A percentile compares a stretch with the other conserved stretches of the same genome.
Conservation (phyloP, 805 yeast species). For the Nakazawaea peltata region DNA sequence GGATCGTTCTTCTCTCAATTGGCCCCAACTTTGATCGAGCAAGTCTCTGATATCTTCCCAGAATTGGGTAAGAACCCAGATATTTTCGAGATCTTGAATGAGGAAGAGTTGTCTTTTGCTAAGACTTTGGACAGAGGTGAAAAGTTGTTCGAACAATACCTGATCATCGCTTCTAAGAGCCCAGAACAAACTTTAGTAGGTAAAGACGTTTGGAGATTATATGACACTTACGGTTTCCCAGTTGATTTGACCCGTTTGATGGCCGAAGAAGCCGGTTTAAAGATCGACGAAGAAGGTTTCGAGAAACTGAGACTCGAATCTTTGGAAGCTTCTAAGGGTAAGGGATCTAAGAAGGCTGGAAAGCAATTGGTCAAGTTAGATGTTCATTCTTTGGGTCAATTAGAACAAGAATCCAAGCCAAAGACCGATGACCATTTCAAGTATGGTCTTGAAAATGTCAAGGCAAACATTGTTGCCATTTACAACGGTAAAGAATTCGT, state of each 20-base stretch:
- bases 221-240: conserved; percentile 98
- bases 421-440: conserved; percentile 81
- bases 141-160: conserved; percentile 89
- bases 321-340: conserved; percentile 91
- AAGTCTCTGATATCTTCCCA: conserved; percentile 85
- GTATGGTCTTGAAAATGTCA: conserved; percentile 63
- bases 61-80: conserved; percentile 69
- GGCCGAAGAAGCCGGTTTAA: conserved; percentile 97
- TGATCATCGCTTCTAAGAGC: conserved; percentile 68
- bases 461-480: conserved; percentile 64
- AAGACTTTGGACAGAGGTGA: conserved; percentile 98
- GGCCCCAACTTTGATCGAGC: conserved; percentile 88
- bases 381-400: conserved; percentile 78
- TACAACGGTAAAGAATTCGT: conserved; percentile 61
- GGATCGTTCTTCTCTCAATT: conserved; percentile 89
- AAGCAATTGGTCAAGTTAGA: conserved; percentile 69
- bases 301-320: conserved; percentile 86
- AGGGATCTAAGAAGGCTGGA: conserved; percentile 55
- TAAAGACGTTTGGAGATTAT: conserved; percentile 95
- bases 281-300: conserved; percentile 87
- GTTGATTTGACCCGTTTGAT: conserved; percentile 94
- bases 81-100: conserved; percentile 85
- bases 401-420: conserved; percentile 50
- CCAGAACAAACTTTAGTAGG: conserved; percentile 78
- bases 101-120: conserved; percentile 92